These are phyloP conservation scores for Hortiboletus flavorubellus DNA, from an alignment of 768 basidiomycete species.

Conservation along the genomic window DNA sequence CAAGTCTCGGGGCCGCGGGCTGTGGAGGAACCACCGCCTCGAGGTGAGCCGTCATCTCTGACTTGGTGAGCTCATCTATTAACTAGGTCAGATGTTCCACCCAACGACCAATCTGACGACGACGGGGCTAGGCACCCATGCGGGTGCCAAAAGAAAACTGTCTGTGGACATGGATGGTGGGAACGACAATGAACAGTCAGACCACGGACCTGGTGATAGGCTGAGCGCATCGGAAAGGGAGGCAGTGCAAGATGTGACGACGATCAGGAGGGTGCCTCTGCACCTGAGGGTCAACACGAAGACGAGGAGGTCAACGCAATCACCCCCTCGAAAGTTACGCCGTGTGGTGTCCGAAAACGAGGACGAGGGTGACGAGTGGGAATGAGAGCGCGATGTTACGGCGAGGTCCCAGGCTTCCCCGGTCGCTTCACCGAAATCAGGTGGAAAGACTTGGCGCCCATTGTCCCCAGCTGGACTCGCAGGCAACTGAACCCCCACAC, in stretches of 20 bases:
- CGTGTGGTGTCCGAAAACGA: slow-evolving; percentile 12
- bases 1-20: neutral
- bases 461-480: neutral
- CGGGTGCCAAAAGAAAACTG: neutral
- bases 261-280: neutral
- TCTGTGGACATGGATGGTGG: neutral
- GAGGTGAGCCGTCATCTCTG: neutral
- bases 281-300: neutral
- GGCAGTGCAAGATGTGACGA: neutral
- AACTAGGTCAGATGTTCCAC: neutral
- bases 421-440: no score
- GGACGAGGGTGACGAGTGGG: slow-evolving; percentile 1
- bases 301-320: slow-evolving; percentile 4
- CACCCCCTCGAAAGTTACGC: neutral
- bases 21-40: neutral
- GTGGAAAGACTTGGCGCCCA: neutral
- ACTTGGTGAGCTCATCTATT: neutral
- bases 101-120: neutral
- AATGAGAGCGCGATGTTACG: neutral
- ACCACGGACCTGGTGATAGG: neutral
- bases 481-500: neutral
- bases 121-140: neutral
- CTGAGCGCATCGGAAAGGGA: neutral
- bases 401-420: no score
- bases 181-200: neutral